Evolutionary conservation across 1,139 yeast genomes (phyloP), one percentile per base, ranked within the genome.

Genomic region (Scheffersomyces lignicola): DNA sequence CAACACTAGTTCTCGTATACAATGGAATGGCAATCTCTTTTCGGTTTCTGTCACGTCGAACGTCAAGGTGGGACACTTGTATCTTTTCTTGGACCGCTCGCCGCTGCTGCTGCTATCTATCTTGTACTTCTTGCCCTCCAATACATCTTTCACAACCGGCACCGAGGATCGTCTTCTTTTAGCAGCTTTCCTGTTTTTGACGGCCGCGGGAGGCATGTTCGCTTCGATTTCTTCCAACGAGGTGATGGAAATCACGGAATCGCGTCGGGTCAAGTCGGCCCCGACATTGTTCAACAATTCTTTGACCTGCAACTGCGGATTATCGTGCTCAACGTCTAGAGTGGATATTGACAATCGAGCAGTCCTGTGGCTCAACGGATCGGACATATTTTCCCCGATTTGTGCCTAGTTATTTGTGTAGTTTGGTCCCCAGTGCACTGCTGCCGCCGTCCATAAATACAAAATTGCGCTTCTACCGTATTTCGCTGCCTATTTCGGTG

Each of bases 1-100:
- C 11, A 80, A 52, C 0, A 79, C 60, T 34, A 83, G 52, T 36
- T 76, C 80, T 32, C 89, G 62, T 7, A 84, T 41, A 40, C 73
- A 71, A 24, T 62, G 52, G 32, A 73, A 56, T 28, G 66, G 54
- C 2, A 68, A 40, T 36, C 62, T 58, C 33, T 57, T 60, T 7
- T 26, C 40, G 10, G 21, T 21, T 10, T 15, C 6, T 47, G 47
- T 13, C 8, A 20, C n/a, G n/a, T 20, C 23, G n/a, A 61, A 36
- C 1, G 62, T 55, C 29, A 56, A 62, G 7, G 52, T 45, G 14
- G 65, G 58, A 43, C 70, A 69, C 35, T 60, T 54, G 36, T 52
- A 33, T 43, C 64, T 65, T 40, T 58, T 49, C 42, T 65, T 65
- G 40, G 63, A 68, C 6, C 10, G 12, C 10, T 6, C 18, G 6